These are phyloP conservation scores for Fraxinus americana DNA, from an alignment of 257 asterid genomes.

Conservation along the genomic window DNA sequence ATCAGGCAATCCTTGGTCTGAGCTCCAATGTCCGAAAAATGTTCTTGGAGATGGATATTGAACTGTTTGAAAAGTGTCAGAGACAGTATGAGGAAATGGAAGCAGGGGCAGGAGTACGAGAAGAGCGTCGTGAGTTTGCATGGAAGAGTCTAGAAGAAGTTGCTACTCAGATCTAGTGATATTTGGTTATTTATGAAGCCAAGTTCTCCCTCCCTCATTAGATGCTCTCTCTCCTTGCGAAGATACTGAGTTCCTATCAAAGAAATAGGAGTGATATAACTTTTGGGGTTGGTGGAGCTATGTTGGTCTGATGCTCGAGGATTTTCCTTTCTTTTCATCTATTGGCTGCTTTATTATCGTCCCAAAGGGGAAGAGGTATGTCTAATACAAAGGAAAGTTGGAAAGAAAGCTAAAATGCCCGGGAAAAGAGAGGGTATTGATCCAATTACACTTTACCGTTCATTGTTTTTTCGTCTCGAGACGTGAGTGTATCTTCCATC, in stretches of 20 bases:
- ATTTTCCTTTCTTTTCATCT: constrained; percentile 8
- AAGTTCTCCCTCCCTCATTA: background rate
- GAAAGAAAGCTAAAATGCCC: constrained; percentile 20
- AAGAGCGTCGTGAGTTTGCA: constrained; percentile 53
- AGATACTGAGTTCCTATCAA: background rate
- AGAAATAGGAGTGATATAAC: constrained; percentile 2
- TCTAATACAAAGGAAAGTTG: constrained; percentile 14
- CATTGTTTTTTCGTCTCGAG: background rate
- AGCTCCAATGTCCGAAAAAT: constrained; percentile 78
- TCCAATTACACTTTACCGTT: constrained; percentile 24
- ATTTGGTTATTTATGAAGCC: constrained; percentile 4
- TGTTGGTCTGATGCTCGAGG: constrained; percentile 7
- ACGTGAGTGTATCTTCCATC: constrained; percentile 24
- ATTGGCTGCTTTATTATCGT: constrained; percentile 18
- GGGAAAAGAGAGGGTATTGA: constrained; percentile 29
- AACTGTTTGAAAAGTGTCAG: constrained; percentile 78
- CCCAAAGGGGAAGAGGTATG: constrained; percentile 25
- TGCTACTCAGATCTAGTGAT: constrained; percentile 47
- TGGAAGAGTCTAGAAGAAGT: constrained; percentile 90
- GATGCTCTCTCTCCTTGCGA: background rate
- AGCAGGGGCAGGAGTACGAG: constrained; percentile 51
- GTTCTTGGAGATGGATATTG: constrained; percentile 87
- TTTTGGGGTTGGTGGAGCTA: constrained; percentile 22
- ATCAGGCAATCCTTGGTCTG: constrained; percentile 80
- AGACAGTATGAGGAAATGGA: constrained; percentile 58